Evolutionary conservation across 2,329 filamentous ascomycete genomes (phyloP), one percentile per base, ranked within the genome.

Genomic region (Cladophialophora immunda): DNA sequence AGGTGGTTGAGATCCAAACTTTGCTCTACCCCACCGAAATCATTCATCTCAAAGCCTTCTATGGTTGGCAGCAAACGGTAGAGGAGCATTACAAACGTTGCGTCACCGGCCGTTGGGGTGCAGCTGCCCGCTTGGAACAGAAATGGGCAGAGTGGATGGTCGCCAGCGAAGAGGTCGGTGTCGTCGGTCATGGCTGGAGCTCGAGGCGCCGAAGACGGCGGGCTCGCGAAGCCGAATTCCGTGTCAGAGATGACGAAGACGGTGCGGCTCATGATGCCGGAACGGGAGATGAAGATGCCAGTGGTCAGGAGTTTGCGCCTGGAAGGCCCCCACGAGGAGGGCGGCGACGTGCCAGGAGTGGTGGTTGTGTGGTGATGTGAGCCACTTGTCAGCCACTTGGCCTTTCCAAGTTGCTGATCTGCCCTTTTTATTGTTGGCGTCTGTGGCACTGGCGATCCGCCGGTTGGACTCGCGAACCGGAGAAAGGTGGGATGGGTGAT

Each of bases 71-170:
- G 80, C 92, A 92, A 81, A 97, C 93, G 0, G 93, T 97, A 4
- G 91, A 97, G 72, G 93, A 97, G 77, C 94, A 98, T 78, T 93
- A 89, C 61, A 94, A 94, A 80, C 88, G 94, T 3, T 92, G 97
- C 0, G 78, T 97, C 59, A 84, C 87, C 4, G 92, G 92, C 6
- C 92, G 97, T 68, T 86, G 93, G 66, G 82, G 84, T 0, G 85
- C 91, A 0, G 95, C 95, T 0, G 85, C 84, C 41, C 84, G 92
- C n/a, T 83, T 98, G 22, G 94, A 97, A 82, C 86, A 89, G 70
- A 96, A 94, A 77, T 98, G 94, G 94, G 90, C 91, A 0, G 91
- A 96, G 62, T 97, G 93, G 78, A 97, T 97, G 93, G 92, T 96
- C 80, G 89, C 92, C 17, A 92, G 87, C 58, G 93, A 97, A 78